phyloP scores from a whole-genome alignment of 768 basidiomycete species.

The Termitomyces sp. region DNA sequence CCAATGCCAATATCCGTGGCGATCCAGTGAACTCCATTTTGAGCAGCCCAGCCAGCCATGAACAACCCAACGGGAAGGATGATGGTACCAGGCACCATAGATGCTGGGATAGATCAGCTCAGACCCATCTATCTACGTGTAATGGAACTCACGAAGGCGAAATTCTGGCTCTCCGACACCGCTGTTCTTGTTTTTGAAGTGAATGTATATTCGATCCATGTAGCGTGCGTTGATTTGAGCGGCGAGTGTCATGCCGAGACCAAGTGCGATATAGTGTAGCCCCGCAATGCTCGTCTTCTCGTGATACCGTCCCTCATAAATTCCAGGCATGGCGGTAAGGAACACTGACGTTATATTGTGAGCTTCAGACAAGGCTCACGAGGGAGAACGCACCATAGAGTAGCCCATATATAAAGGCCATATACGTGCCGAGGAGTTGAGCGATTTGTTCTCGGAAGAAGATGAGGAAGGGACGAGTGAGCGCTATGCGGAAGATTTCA shows the following conservation, averaged over 20 bases:
- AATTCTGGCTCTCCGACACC: constrained; percentile 49
- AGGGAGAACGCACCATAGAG: constrained; percentile 45
- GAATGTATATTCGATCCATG: constrained; percentile 53
- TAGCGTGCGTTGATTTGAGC: constrained; percentile 53
- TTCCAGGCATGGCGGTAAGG: constrained; percentile 59
- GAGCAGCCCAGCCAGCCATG: constrained; percentile 67
- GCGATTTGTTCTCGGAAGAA: constrained; percentile 62
- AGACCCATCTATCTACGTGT: not conserved
- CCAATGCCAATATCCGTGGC: constrained; percentile 62
- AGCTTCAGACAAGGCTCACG: not conserved
- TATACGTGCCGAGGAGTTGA: constrained; percentile 63
- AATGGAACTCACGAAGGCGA: constrained; percentile 36
- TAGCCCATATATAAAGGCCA: constrained; percentile 66
- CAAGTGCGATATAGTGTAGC: constrained; percentile 69
- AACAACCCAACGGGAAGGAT: constrained; percentile 65
- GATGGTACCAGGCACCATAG: constrained; percentile 56
- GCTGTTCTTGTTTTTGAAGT: constrained; percentile 45
- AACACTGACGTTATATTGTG: constrained; percentile 42
- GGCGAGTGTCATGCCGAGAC: constrained; percentile 51
- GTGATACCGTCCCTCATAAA: constrained; percentile 54
- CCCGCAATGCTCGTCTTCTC: constrained; percentile 57
- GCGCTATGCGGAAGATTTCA: constrained; percentile 44
- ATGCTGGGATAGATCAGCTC: constrained; percentile 31
- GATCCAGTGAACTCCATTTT: constrained; percentile 63
- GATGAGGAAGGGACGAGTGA: constrained; percentile 67